Conservation (phyloP, 1,284 basidiomycete species). For the Cerrena zonata region DNA sequence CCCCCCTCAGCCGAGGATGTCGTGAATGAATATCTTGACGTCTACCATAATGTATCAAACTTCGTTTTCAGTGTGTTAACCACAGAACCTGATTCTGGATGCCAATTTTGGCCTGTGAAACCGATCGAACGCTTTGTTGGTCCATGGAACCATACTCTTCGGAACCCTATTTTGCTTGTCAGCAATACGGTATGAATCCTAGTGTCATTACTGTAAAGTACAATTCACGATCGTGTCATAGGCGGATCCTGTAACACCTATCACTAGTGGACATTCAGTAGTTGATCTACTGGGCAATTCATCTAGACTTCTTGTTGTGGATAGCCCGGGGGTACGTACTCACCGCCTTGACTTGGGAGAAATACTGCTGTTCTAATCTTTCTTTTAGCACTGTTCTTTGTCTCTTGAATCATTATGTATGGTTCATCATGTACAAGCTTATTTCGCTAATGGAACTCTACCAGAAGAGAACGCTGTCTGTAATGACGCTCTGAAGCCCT, state of each 20-base stretch:
- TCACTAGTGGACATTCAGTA: slow-evolving; percentile 20
- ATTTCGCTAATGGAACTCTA: slow-evolving; percentile 24
- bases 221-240: slow-evolving; percentile 4
- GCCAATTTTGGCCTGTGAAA: slow-evolving; percentile 20
- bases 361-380: not conserved
- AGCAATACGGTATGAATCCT: slow-evolving; percentile 20
- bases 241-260: slow-evolving; percentile 26
- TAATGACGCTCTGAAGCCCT: slow-evolving; percentile 17
- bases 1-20: slow-evolving; percentile 16
- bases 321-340: slow-evolving; percentile 25
- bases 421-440: slow-evolving; percentile 14
- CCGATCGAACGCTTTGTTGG: slow-evolving; percentile 23
- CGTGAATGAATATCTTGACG: slow-evolving; percentile 19
- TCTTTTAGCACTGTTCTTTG: slow-evolving; percentile 17
- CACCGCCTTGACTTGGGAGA: not conserved
- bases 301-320: slow-evolving; percentile 20
- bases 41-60: slow-evolving; percentile 17
- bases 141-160: slow-evolving; percentile 25
- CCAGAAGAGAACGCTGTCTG: slow-evolving; percentile 21
- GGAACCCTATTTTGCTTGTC: slow-evolving; percentile 24
- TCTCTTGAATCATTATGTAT: slow-evolving; percentile 22
- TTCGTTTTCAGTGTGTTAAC: slow-evolving; percentile 16
- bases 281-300: slow-evolving; percentile 18
- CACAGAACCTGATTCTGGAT: slow-evolving; percentile 21
- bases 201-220: not conserved